A percentile compares a stretch with the other conserved stretches of the same genome.
These are phyloP conservation scores for Stenocarpella maydis DNA, from an alignment of 2,329 filamentous ascomycete species.

Conservation along the genomic window DNA sequence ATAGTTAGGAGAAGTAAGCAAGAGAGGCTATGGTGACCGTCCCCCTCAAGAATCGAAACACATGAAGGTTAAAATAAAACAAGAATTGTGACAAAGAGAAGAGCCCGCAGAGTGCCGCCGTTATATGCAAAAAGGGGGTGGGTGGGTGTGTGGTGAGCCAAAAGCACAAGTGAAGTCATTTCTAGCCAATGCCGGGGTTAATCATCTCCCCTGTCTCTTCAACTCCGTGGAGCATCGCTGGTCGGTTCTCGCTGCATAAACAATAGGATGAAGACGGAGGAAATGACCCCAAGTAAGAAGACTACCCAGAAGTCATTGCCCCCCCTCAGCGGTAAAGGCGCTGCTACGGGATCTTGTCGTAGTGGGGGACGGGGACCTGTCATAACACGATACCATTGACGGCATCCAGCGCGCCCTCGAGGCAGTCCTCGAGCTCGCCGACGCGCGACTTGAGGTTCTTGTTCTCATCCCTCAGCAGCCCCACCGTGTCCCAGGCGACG, in stretches of 20 bases:
- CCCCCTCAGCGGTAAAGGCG: constrained; percentile 30
- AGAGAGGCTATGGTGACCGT: background rate
- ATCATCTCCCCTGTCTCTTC: background rate
- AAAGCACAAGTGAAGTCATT: background rate
- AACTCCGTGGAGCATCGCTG: background rate
- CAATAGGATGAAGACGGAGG: constrained; percentile 29
- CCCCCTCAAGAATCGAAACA: constrained; percentile 11
- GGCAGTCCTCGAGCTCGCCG: constrained; percentile 64
- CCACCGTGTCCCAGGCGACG: constrained; percentile 72
- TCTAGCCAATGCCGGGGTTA: constrained; percentile 6
- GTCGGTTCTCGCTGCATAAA: constrained; percentile 7
- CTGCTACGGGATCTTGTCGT: background rate
- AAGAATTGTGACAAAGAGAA: background rate
- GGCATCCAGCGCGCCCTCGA: constrained; percentile 67
- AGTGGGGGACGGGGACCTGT: constrained; percentile 29
- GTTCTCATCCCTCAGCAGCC: constrained; percentile 68
- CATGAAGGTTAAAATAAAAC: background rate
- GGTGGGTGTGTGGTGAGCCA: background rate
- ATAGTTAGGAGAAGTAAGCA: constrained; percentile 4
- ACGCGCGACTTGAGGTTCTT: constrained; percentile 67
- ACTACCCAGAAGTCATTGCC: constrained; percentile 8
- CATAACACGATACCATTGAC: constrained; percentile 64
- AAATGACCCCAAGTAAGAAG: constrained; percentile 21
- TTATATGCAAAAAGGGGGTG: constrained; percentile 21
- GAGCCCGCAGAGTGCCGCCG: constrained; percentile 16